Percentiles rank a stretch among this genome's conserved stretches.
These are phyloP conservation scores for Corylus americana DNA, from an alignment of 306 rosid genomes.

Conservation along the genomic window DNA sequence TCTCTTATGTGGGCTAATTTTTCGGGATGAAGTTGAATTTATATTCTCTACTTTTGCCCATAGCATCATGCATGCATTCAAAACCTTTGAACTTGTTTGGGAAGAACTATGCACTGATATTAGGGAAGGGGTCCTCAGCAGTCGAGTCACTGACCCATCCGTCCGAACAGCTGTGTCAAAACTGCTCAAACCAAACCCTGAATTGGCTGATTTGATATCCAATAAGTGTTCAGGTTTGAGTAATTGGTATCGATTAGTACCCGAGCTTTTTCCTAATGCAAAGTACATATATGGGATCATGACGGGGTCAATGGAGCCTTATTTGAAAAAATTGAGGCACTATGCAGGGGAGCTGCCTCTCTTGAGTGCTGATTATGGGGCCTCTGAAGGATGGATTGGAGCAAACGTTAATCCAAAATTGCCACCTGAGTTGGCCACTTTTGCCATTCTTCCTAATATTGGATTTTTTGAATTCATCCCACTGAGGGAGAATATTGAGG, in stretches of 20 bases:
- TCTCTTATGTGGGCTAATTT: conserved; percentile 78
- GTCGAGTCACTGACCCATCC: conserved; percentile 47
- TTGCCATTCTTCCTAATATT: conserved; percentile 78
- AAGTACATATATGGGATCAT: conserved; percentile 79
- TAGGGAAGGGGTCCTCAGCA: conserved; percentile 58
- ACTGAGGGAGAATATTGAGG: conserved; percentile 26
- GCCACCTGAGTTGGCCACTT: conserved; percentile 71
- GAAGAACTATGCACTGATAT: conserved; percentile 73
- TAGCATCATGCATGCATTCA: conserved; percentile 72
- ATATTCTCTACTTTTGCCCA: conserved; percentile 78
- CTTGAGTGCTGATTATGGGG: conserved; percentile 83
- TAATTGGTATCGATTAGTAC: conserved; percentile 85
- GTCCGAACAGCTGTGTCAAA: conserved; percentile 63
- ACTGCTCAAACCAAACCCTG: conserved; percentile 75
- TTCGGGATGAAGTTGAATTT: conserved; percentile 56
- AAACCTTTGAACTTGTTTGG: conserved; percentile 76
- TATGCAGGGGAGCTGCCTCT: conserved; percentile 76
- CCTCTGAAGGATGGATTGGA: conserved; percentile 97
- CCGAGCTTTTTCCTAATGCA: conserved; percentile 74
- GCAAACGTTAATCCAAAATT: conserved; percentile 69
- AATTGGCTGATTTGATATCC: conserved; percentile 60
- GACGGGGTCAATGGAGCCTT: conserved; percentile 96
- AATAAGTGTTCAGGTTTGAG: conserved; percentile 57
- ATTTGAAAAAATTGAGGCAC: conserved; percentile 73
- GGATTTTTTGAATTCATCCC: conserved; percentile 95